These are phyloP conservation scores for Plasmodium gaboni DNA, from an alignment of 169 alveolate genomes.

Conservation along the genomic window DNA sequence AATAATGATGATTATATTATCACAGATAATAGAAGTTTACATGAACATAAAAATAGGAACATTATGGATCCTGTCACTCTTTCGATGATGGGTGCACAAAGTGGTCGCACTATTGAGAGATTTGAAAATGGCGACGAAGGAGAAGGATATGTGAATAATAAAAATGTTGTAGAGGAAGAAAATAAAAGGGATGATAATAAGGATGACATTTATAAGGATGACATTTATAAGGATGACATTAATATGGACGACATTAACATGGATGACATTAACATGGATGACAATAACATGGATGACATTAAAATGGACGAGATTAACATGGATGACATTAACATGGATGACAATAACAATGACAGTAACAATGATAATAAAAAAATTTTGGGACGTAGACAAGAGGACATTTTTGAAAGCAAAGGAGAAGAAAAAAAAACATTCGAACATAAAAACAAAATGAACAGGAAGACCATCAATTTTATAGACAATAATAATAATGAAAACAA, in stretches of 20 bases:
- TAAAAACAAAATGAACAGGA: conserved; percentile 2
- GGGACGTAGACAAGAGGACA: neutral
- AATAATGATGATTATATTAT: conserved; percentile 19
- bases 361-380: neutral
- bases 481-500: neutral
- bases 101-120: neutral
- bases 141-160: neutral
- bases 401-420: neutral
- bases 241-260: no score
- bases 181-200: neutral
- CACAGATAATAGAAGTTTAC: neutral
- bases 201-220: no score
- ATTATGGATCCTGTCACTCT: no score
- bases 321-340: neutral
- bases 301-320: neutral
- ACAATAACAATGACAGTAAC: neutral
- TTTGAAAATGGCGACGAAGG: neutral
- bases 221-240: no score
- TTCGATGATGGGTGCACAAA: neutral
- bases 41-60: no score
- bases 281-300: neutral
- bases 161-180: neutral
- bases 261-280: neutral
- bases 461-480: conserved; percentile 6
- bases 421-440: neutral